Percentiles rank a stretch among this genome's conserved stretches.
Conservation (phyloP, 2,329 filamentous ascomycete genomes). For the Beauveria asiatica region DNA sequence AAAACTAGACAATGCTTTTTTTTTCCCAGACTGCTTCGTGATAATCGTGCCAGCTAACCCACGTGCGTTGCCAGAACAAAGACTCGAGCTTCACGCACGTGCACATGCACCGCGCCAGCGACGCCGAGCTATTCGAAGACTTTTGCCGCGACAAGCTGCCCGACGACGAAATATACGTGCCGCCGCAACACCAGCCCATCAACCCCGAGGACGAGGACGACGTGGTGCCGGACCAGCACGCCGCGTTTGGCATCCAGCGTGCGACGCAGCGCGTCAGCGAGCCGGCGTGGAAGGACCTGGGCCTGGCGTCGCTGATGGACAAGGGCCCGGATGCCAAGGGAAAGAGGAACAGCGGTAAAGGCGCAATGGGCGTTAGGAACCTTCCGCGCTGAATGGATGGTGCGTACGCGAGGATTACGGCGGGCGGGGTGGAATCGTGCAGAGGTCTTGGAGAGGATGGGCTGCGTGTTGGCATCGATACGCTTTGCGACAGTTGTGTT, state of each 20-base stretch:
- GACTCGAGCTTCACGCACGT: constrained; percentile 68
- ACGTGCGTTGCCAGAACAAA: constrained; percentile 49
- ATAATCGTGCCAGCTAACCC: no score
- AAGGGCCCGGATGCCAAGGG: constrained; percentile 39
- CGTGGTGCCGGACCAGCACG: constrained; percentile 80
- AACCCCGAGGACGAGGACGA: constrained; percentile 87
- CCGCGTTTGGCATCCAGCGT: constrained; percentile 76
- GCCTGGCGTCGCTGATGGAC: constrained; percentile 61
- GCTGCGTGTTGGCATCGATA: background rate
- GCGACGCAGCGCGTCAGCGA: constrained; percentile 66
- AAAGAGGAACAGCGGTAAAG: constrained; percentile 13
- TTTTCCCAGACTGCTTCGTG: no score
- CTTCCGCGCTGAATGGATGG: constrained; percentile 17
- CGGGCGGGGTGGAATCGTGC: background rate
- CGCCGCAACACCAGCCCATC: constrained; percentile 67
- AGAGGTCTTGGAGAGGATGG: background rate
- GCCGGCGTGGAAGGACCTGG: constrained; percentile 71
- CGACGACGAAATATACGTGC: constrained; percentile 76
- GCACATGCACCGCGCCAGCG: constrained; percentile 62
- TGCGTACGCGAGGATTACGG: background rate
- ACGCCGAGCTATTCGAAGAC: constrained; percentile 73
- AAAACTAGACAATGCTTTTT: no score
- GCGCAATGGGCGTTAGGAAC: constrained; percentile 12
- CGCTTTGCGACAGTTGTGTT: background rate
- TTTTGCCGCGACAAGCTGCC: constrained; percentile 63